Base-by-base conservation (phyloP, 148 eudicot genomes). In the Arbutus unedo region DNA sequence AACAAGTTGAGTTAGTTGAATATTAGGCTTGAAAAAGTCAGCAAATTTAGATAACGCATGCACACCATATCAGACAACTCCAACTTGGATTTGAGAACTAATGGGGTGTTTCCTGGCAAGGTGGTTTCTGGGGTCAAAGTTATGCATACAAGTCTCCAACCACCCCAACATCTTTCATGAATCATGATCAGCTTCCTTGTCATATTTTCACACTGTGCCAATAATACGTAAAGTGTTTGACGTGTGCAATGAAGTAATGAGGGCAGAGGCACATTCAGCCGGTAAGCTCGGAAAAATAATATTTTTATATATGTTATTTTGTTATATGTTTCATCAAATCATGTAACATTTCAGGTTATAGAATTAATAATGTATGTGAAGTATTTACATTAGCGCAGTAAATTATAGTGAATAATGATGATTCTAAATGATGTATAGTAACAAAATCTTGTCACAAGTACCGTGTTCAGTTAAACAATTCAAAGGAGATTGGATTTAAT, bases 111-210 rank as follows among this genome's bases (percentile, higher is more conserved):
- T 76, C 60, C n/a, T 14, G 56, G 79, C 41, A 21, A 21, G 44
- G 44, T 50, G 43, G 44, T 51, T 15, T 19, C 51, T 41, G 79
- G 59, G 19, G 41, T 41, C 21, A 3, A 54, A 51, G 18, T 14
- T 54, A 3, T 5, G 41, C 31, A 16, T 25, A 75, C n/a, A 76
- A 76, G 44, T 51, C 79, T 13, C 4, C 79, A 51, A 76, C 79
- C 44, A 23, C 78, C 44, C 43, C 19, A 49, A 74, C n/a, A 6
- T 75, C 21, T 50, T 21, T 25, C 8, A 76, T n/a, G n/a, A n/a
- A n/a, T n/a, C n/a, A n/a, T n/a, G n/a, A n/a, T 31, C 68, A 64
- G 70, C 41, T 76, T 50, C 50, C 50, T 44, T 71, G 73, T 71
- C 48, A 71, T 13, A 15, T 38, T 3, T 50, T 14, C 11, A 15